A percentile compares a stretch with the other conserved stretches of the same genome.
Evolutionary conservation across 108 stramenopile species (phyloP).

Genomic region (Skeletonema marinoi): DNA sequence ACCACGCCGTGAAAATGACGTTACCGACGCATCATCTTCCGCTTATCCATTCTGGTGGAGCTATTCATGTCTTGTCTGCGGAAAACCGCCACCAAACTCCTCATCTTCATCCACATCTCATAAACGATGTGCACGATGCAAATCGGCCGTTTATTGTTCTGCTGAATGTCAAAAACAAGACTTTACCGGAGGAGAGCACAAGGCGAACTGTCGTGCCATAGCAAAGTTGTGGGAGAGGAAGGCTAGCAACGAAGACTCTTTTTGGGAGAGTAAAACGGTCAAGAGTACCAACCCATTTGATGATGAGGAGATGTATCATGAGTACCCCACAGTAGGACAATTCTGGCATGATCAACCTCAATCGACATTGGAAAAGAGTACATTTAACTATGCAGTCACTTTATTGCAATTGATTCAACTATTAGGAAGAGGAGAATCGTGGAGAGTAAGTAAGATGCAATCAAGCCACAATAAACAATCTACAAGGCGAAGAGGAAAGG

Average conservation of each 20-base stretch:
- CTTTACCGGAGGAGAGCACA: slow-evolving; percentile 24
- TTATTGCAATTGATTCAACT: slow-evolving; percentile 40
- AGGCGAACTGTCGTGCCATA: slow-evolving; percentile 20
- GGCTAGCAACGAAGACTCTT: slow-evolving; percentile 5
- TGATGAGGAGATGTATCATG: slow-evolving; percentile 9
- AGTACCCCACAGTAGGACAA: slow-evolving; percentile 29
- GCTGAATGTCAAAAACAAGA: slow-evolving; percentile 28
- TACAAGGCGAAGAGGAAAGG: background rate
- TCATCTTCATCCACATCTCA: background rate
- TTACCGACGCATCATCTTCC: background rate
- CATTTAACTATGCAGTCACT: slow-evolving; percentile 22
- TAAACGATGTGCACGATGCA: slow-evolving; percentile 40
- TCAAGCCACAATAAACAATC: background rate
- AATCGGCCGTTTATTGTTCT: slow-evolving; percentile 40
- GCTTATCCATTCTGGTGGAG: slow-evolving; percentile 17
- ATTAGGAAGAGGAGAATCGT: slow-evolving; percentile 35
- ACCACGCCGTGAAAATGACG: slow-evolving; percentile 28
- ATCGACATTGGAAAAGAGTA: background rate
- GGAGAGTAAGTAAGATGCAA: slow-evolving; percentile 32
- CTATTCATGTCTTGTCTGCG: slow-evolving; percentile 44
- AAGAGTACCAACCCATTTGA: slow-evolving; percentile 38
- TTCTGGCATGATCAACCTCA: slow-evolving; percentile 35
- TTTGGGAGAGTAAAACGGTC: slow-evolving; percentile 1
- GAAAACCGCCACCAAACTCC: background rate
- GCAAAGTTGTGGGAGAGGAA: slow-evolving; percentile 37